Conservation (phyloP, 2,329 filamentous ascomycete genomes). For the Venturia aucupariae region DNA sequence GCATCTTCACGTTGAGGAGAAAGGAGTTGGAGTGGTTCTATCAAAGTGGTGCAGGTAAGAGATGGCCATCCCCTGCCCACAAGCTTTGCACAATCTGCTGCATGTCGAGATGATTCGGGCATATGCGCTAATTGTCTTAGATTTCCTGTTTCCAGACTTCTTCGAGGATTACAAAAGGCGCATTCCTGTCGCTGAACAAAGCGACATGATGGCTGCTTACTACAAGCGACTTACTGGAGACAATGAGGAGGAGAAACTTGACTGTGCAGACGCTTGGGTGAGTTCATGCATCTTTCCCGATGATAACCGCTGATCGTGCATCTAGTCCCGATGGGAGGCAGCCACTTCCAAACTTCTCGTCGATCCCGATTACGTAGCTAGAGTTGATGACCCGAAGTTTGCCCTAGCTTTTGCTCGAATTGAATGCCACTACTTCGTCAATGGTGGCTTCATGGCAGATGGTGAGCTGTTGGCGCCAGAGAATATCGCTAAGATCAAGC, state of each 20-base stretch:
- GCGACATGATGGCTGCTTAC: slow-evolving; percentile 29
- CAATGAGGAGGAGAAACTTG: slow-evolving; percentile 22
- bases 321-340: neutral
- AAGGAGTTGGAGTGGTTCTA: slow-evolving; percentile 31
- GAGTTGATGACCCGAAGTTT: slow-evolving; percentile 26
- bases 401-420: slow-evolving; percentile 31
- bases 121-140: neutral
- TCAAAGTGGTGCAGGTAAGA: slow-evolving; percentile 21
- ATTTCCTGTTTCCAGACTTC: neutral
- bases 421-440: slow-evolving; percentile 36
- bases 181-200: slow-evolving; percentile 17
- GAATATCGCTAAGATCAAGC: slow-evolving; percentile 27
- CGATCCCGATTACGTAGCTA: slow-evolving; percentile 18
- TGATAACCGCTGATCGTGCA: neutral
- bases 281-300: slow-evolving; percentile 23
- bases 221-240: slow-evolving; percentile 32
- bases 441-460: slow-evolving; percentile 34
- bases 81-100: neutral
- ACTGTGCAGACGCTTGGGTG: slow-evolving; percentile 30
- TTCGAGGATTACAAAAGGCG: slow-evolving; percentile 1
- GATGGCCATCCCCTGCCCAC: neutral
- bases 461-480: slow-evolving; percentile 29
- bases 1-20: slow-evolving; percentile 32
- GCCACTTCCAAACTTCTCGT: slow-evolving; percentile 23
- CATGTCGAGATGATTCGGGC: neutral